Conservation (phyloP, 2,329 filamentous ascomycete species). For the Fonsecaea pedrosoi region DNA sequence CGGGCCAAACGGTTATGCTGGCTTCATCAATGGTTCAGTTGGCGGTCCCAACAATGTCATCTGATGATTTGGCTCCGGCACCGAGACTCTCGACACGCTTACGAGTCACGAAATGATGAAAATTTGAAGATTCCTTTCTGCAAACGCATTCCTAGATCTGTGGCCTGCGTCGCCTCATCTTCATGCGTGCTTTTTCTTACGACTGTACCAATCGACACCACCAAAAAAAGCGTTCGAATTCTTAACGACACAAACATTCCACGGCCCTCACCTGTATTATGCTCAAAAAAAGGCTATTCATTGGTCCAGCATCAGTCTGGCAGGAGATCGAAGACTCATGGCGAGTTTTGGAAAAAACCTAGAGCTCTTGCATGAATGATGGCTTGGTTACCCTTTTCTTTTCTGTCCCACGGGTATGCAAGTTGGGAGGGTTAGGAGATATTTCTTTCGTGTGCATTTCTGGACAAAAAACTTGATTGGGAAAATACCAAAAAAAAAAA, state of each 20-base stretch:
- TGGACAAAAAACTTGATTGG: slow-evolving; percentile 9
- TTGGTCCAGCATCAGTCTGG: slow-evolving; percentile 37
- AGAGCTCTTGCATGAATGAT: slow-evolving; percentile 33
- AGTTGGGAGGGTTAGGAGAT: slow-evolving; percentile 7
- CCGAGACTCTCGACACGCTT: slow-evolving; percentile 21
- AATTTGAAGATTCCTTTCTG: slow-evolving; percentile 28
- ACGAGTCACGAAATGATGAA: slow-evolving; percentile 39
- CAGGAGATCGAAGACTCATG: slow-evolving; percentile 30
- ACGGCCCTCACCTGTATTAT: slow-evolving; percentile 37
- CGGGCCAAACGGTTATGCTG: slow-evolving; percentile 32
- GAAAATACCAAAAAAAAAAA: slow-evolving; percentile 16
- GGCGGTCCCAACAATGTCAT: slow-evolving; percentile 32
- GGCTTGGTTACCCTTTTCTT: slow-evolving; percentile 27
- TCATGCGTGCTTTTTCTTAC: slow-evolving; percentile 23
- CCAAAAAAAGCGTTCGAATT: slow-evolving; percentile 28
- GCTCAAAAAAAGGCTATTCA: slow-evolving; percentile 22
- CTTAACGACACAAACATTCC: slow-evolving; percentile 29
- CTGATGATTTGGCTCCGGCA: slow-evolving; percentile 25
- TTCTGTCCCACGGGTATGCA: slow-evolving; percentile 12
- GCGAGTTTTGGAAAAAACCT: slow-evolving; percentile 23
- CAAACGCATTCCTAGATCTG: slow-evolving; percentile 26
- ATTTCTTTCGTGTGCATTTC: slow-evolving; percentile 10
- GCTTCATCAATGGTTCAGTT: slow-evolving; percentile 30
- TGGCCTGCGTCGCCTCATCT: slow-evolving; percentile 9
- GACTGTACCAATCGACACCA: slow-evolving; percentile 32